Evolutionary conservation across 345 rosid genomes (phyloP).

Genomic region (Gossypium anomalum): DNA sequence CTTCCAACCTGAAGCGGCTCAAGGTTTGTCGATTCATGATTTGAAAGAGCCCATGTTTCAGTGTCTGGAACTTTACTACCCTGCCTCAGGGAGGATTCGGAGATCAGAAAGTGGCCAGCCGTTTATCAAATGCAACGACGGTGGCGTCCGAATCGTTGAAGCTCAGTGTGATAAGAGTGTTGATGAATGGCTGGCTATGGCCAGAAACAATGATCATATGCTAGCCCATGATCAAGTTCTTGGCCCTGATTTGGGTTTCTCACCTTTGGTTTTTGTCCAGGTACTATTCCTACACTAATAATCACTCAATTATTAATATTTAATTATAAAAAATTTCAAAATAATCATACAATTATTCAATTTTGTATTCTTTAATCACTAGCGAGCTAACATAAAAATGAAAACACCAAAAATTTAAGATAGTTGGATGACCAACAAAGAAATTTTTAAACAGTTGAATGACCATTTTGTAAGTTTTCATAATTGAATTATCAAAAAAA

Average conservation of each 20-base stretch:
- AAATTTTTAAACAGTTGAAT: too few species aligned
- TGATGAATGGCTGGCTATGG: slow-evolving; percentile 44
- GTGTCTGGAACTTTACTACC: slow-evolving; percentile 33
- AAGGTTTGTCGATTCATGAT: slow-evolving; percentile 33
- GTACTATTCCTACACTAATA: slow-evolving; percentile 26
- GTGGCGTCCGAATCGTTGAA: slow-evolving; percentile 64
- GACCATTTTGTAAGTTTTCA: too few species aligned
- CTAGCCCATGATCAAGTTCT: slow-evolving; percentile 41
- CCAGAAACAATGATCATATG: slow-evolving; percentile 11
- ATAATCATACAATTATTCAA: too few species aligned
- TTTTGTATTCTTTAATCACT: too few species aligned
- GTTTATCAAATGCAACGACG: slow-evolving; percentile 68
- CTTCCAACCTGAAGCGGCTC: slow-evolving; percentile 33
- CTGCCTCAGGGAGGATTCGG: slow-evolving; percentile 55
- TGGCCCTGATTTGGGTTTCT: slow-evolving; percentile 72
- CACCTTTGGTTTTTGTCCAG: slow-evolving; percentile 70
- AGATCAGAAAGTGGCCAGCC: slow-evolving; percentile 43
- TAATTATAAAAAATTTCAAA: too few species aligned
- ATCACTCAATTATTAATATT: too few species aligned
- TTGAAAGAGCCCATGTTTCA: slow-evolving; percentile 46
- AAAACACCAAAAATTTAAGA: too few species aligned
- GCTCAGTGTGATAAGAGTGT: slow-evolving; percentile 36
- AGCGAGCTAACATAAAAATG: too few species aligned
- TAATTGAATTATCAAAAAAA: too few species aligned
- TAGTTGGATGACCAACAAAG: too few species aligned